These are phyloP conservation scores for rapeseed (Brassica napus) DNA, from an alignment of 345 rosid genomes.

Conservation along the genomic window Da-Ae NC_063435.1:13933001-13933500, in stretches of 20 bases:
- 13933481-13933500: neutral
- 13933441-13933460: neutral
- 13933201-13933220: no score
- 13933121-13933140: no score
- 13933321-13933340: neutral
- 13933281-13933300: no score
- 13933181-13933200: no score
- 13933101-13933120: no score
- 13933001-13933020: neutral
- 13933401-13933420: neutral
- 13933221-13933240: no score
- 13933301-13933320: neutral
- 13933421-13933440: neutral
- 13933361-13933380: neutral
- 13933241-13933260: no score
- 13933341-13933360: neutral
- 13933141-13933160: no score
- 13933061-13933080: neutral
- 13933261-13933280: no score
- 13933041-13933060: neutral
- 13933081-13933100: no score
- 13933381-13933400: neutral
- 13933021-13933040: neutral
- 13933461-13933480: neutral
- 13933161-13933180: no score